Evolutionary conservation across 1,139 yeast species (phyloP), one percentile per base, ranked within the genome.

Genomic region (Yamadazyma atlantica): DNA sequence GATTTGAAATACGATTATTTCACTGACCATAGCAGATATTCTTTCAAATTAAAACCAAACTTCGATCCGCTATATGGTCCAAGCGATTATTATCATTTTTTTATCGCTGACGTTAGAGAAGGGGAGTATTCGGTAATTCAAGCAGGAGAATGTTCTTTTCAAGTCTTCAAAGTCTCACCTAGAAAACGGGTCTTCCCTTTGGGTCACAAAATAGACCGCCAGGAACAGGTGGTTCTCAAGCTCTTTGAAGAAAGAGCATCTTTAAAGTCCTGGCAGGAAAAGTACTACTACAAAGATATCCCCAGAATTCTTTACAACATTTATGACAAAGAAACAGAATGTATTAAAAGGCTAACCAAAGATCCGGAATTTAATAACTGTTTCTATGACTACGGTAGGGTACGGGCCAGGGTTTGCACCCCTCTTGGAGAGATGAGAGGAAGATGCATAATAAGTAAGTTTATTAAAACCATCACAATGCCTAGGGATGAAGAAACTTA

Each of bases 401-500:
- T 26, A 14, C 4, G 8, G 9, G 22, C 22, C 8, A 19, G 9
- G 9, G 22, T 19, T 6, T 19, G 8, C n/a, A 26, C 13, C 7
- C 8, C 8, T 12, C 17, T 26, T 26, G 10, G 13, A 7, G n/a
- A 26, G 16, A 16, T 7, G 4, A 7, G 4, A 12, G 31, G 31
- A 6, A 28, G 16, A 17, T 16, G 21, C 10, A 28, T 28, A 10
- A 10, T 28, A 10, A 16, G 22, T 11, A 28, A n/a, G n/a, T 28
- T 16, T 17, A 28, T 28, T 16, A 22, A 28, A 28, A 10, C 21
- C 10, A 10, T 4, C 15, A 16, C 6, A n/a, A 16, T 28, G 16
- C 31, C 31, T 9, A 28, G 12, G 16, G 22, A 16, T 16, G 31
- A 28, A 17, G 31, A 15, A 5, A 28, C 31, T 15, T 28, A 16